Conservation (phyloP, 345 rosid genomes). For the Gossypium turneri region DNA sequence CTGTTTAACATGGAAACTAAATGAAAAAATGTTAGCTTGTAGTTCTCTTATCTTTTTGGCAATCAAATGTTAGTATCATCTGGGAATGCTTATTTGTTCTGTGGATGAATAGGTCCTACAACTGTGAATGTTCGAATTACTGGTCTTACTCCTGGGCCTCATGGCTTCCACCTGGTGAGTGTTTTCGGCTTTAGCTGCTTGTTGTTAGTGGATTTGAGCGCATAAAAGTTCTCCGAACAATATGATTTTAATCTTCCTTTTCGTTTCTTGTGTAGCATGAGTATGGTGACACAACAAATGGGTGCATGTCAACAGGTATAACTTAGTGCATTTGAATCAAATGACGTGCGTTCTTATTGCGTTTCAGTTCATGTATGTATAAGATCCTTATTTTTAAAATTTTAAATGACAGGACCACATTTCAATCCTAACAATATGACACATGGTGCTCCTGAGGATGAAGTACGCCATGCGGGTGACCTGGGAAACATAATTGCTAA, state of each 20-base stretch:
- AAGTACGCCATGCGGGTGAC: conserved; percentile 99
- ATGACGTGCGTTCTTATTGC: neutral
- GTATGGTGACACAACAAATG: conserved; percentile 96
- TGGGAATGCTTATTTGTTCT: conserved; percentile 13
- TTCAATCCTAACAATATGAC: conserved; percentile 83
- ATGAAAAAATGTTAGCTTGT: neutral
- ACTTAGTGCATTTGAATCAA: neutral
- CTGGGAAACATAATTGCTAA: conserved; percentile 99
- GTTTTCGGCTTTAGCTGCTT: conserved; percentile 14
- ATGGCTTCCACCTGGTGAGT: conserved; percentile 52
- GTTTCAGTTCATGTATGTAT: neutral
- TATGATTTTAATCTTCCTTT: neutral
- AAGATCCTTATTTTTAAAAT: neutral
- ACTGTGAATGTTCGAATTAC: conserved; percentile 77
- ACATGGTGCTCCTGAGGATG: conserved; percentile 94
- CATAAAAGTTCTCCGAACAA: neutral
- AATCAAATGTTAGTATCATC: conserved; percentile 1
- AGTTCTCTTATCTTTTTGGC: neutral
- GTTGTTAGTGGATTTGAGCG: conserved; percentile 3
- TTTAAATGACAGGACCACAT: conserved; percentile 61
- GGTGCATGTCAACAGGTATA: conserved; percentile 91
- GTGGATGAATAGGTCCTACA: conserved; percentile 63
- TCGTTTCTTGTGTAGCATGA: conserved; percentile 59
- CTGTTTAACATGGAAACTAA: conserved; percentile 3
- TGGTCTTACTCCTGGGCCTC: conserved; percentile 75